A percentile compares a stretch with the other conserved stretches of the same genome.
Conservation (phyloP, 345 rosid genomes). For the Moricandia arvensis region DNA sequence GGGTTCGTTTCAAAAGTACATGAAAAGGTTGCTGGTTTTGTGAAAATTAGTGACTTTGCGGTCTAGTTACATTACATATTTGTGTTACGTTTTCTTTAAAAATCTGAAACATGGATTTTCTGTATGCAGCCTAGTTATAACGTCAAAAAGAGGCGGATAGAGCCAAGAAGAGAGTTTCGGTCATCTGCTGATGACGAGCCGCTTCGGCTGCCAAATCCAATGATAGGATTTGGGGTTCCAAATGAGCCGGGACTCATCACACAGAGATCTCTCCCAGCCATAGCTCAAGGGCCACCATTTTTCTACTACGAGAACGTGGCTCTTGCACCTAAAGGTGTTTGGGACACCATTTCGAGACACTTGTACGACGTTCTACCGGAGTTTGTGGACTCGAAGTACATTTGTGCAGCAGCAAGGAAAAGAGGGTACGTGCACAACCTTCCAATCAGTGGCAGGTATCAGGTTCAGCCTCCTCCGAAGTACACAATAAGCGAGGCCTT, state of each 20-base stretch:
- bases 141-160: constrained; percentile 56
- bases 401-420: constrained; percentile 91
- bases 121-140: constrained; percentile 43
- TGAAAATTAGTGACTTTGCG: not conserved
- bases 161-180: constrained; percentile 17
- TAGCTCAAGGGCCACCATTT: constrained; percentile 66
- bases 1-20: not conserved
- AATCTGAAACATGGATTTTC: not conserved
- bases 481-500: constrained; percentile 68
- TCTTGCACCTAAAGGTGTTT: constrained; percentile 87
- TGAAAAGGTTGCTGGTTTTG: not conserved
- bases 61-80: not conserved
- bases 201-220: constrained; percentile 78
- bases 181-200: constrained; percentile 43
- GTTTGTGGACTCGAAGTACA: constrained; percentile 79
- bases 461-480: constrained; percentile 73
- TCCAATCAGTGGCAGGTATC: constrained; percentile 59
- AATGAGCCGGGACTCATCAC: constrained; percentile 35
- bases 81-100: not conserved
- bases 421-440: constrained; percentile 89
- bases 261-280: constrained; percentile 57
- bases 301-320: constrained; percentile 96
- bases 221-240: constrained; percentile 90
- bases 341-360: constrained; percentile 74
- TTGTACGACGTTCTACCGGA: constrained; percentile 74